Conservation (phyloP, 208 protist genomes). For the Tetramitus jugosus region DNA sequence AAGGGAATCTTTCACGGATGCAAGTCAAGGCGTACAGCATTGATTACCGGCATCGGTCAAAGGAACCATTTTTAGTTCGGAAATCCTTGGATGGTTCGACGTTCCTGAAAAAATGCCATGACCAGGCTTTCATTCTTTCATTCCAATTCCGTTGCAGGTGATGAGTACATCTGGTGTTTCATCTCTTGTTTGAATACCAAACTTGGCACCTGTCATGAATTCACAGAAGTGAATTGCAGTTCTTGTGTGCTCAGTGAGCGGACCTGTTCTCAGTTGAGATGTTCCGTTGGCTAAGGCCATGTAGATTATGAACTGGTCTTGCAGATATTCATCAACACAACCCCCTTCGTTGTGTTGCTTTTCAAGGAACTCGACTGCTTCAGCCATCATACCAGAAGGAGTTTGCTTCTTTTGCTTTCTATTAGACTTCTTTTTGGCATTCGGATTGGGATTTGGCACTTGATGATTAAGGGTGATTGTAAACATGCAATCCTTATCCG, state of each 20-base stretch:
- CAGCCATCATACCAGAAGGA: too few relatives aligned
- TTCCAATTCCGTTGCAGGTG: too few relatives aligned
- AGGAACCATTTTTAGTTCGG: too few relatives aligned
- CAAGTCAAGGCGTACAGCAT: too few relatives aligned
- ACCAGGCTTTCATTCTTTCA: too few relatives aligned
- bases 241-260: not conserved
- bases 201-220: not conserved
- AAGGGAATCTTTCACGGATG: too few relatives aligned
- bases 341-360: not conserved
- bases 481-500: not conserved
- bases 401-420: not conserved
- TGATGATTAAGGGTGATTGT: not conserved
- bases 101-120: too few relatives aligned
- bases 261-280: not conserved
- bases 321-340: conserved; percentile 22
- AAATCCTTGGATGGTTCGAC: too few relatives aligned
- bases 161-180: too few relatives aligned
- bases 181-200: not conserved
- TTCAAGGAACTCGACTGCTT: not conserved
- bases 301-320: conserved; percentile 21
- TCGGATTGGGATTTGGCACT: not conserved
- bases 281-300: conserved; percentile 14
- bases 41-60: too few relatives aligned
- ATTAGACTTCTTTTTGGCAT: not conserved
- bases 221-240: conserved; percentile 20